Conservation (phyloP, 148 eudicot genomes). For the Camellia lanceoleosa region DNA sequence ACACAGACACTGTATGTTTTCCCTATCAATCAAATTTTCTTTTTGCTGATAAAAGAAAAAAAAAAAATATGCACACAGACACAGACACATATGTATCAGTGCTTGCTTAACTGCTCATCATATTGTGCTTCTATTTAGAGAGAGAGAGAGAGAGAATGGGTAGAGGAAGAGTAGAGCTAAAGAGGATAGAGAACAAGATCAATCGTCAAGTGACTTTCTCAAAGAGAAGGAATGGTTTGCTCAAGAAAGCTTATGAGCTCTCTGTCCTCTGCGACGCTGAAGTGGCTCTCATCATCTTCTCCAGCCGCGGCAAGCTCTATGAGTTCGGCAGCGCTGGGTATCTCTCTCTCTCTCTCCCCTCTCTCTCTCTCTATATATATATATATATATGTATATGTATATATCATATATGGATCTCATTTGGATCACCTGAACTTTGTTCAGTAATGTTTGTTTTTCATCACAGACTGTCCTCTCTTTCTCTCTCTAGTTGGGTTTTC, state of each 20-base stretch:
- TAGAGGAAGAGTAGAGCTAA: conserved; percentile 67
- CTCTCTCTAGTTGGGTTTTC: not conserved
- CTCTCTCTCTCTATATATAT: conserved; percentile 2
- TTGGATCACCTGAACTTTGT: not conserved
- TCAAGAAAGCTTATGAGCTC: conserved; percentile 61
- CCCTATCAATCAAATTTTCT: no score
- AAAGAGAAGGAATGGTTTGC: conserved; percentile 53
- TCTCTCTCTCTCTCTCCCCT: not conserved
- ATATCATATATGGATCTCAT: conserved; percentile 12
- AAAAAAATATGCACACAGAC: no score
- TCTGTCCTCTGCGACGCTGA: conserved; percentile 69
- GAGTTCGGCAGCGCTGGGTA: conserved; percentile 52
- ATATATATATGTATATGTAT: not conserved
- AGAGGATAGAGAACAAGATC: conserved; percentile 72
- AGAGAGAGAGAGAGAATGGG: conserved; percentile 38
- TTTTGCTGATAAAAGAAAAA: no score
- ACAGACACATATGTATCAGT: not conserved
- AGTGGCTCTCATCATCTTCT: conserved; percentile 61
- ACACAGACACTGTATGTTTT: no score
- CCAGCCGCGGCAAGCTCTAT: conserved; percentile 58
- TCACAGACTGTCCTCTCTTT: not conserved
- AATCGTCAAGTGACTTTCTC: conserved; percentile 72
- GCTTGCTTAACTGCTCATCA: not conserved
- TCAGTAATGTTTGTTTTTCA: not conserved
- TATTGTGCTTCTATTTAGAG: no score